These are phyloP conservation scores for Sphagnurus paluster DNA, from an alignment of 1,284 basidiomycete genomes.

Conservation along the genomic window DNA sequence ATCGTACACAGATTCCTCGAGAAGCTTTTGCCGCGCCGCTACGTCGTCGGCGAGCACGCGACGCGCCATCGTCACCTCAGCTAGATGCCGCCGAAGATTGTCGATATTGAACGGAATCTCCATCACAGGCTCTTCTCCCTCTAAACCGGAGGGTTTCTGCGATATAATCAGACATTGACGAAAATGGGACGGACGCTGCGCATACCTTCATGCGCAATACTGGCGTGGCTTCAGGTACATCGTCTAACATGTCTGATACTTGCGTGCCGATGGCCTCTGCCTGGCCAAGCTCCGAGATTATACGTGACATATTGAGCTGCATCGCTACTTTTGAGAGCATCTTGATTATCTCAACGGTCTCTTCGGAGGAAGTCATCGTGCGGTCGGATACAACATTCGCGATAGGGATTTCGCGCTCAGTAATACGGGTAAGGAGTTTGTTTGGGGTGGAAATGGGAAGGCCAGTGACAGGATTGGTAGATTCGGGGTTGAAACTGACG, in stretches of 20 bases:
- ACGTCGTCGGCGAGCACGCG: constrained; percentile 65
- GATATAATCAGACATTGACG: constrained; percentile 4
- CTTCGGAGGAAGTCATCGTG: constrained; percentile 51
- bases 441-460: constrained; percentile 26
- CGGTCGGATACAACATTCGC: constrained; percentile 57
- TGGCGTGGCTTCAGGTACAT: constrained; percentile 60
- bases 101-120: constrained; percentile 74
- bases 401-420: constrained; percentile 52
- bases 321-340: constrained; percentile 61
- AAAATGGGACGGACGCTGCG: no score
- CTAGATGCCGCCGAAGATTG: constrained; percentile 67
- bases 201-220: constrained; percentile 38
- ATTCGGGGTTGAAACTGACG: no score
- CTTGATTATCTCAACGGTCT: constrained; percentile 55
- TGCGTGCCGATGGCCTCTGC: constrained; percentile 46
- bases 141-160: not conserved
- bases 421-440: constrained; percentile 47
- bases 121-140: constrained; percentile 24
- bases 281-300: constrained; percentile 59
- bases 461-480: constrained; percentile 21
- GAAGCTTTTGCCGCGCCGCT: constrained; percentile 75
- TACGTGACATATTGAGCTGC: constrained; percentile 45
- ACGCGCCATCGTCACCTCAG: constrained; percentile 61
- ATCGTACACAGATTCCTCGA: constrained; percentile 85
- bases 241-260: constrained; percentile 43